Evolutionary conservation across 2,329 filamentous ascomycete genomes (phyloP).

Genomic region (Neofusicoccum parvum): DNA sequence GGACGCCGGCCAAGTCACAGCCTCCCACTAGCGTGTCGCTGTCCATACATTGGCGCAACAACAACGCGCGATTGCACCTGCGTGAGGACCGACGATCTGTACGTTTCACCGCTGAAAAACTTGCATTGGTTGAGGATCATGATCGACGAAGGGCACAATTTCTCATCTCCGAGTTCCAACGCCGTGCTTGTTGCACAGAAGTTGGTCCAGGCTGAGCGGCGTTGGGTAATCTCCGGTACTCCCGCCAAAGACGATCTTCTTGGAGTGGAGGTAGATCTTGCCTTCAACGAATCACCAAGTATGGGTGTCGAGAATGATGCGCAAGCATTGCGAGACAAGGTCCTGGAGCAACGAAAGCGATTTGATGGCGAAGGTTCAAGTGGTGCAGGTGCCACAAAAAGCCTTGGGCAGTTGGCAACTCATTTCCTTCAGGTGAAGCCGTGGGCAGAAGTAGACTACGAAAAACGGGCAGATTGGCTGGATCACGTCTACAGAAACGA

Average conservation of each 20-base stretch:
- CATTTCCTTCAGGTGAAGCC: slow-evolving; percentile 77
- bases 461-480: slow-evolving; percentile 70
- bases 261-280: slow-evolving; percentile 66
- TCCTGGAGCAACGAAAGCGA: slow-evolving; percentile 43
- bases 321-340: slow-evolving; percentile 27
- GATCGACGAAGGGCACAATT: slow-evolving; percentile 87
- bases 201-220: slow-evolving; percentile 63
- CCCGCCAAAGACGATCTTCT: slow-evolving; percentile 77
- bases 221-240: slow-evolving; percentile 90
- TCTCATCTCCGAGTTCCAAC: slow-evolving; percentile 68
- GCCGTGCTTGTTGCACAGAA: slow-evolving; percentile 57
- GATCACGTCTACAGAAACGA: slow-evolving; percentile 65
- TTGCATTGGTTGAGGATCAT: slow-evolving; percentile 88
- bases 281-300: slow-evolving; percentile 34
- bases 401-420: slow-evolving; percentile 63
- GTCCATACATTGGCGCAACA: slow-evolving; percentile 49
- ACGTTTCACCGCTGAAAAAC: slow-evolving; percentile 65
- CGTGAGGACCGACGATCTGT: slow-evolving; percentile 43
- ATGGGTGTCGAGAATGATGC: slow-evolving; percentile 29
- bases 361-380: slow-evolving; percentile 45
- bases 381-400: slow-evolving; percentile 52
- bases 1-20: slow-evolving; percentile 39
- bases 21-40: slow-evolving; percentile 31
- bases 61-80: slow-evolving; percentile 50
- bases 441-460: slow-evolving; percentile 68